Evolutionary conservation across 2,329 filamentous ascomycete genomes (phyloP).

Genomic region (Alternaria incomplexa): DNA sequence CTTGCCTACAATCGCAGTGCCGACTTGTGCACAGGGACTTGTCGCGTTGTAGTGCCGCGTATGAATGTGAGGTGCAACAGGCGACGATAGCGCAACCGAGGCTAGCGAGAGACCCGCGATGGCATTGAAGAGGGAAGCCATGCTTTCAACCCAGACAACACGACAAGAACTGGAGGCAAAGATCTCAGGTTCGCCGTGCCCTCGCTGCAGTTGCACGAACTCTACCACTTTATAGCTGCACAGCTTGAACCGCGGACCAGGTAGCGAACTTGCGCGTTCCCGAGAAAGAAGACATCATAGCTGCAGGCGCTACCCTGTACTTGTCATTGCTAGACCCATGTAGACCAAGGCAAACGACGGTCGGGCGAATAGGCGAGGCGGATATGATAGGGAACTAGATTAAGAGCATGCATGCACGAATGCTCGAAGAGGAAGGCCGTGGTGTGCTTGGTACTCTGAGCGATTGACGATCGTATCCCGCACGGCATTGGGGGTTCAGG

Average conservation of each 20-base stretch:
- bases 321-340: conserved; percentile 15
- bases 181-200: background rate
- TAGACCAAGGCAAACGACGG: conserved; percentile 10
- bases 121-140: conserved; percentile 31
- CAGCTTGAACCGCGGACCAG: conserved; percentile 10
- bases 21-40: conserved; percentile 43
- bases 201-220: background rate
- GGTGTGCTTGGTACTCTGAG: background rate
- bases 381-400: conserved; percentile 14
- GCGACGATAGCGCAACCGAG: conserved; percentile 34
- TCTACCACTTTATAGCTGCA: conserved; percentile 16
- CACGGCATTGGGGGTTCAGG: background rate
- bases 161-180: background rate
- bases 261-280: background rate
- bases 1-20: conserved; percentile 35
- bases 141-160: conserved; percentile 14
- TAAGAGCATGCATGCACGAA: conserved; percentile 10
- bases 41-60: conserved; percentile 34
- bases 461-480: conserved; percentile 2
- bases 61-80: conserved; percentile 28
- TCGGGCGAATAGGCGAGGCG: conserved; percentile 17
- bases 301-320: conserved; percentile 13
- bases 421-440: background rate
- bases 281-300: conserved; percentile 22
- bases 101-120: conserved; percentile 35